Evolutionary conservation across 2,329 filamentous ascomycete genomes (phyloP).

Genomic region (Epichloe typhina): DNA sequence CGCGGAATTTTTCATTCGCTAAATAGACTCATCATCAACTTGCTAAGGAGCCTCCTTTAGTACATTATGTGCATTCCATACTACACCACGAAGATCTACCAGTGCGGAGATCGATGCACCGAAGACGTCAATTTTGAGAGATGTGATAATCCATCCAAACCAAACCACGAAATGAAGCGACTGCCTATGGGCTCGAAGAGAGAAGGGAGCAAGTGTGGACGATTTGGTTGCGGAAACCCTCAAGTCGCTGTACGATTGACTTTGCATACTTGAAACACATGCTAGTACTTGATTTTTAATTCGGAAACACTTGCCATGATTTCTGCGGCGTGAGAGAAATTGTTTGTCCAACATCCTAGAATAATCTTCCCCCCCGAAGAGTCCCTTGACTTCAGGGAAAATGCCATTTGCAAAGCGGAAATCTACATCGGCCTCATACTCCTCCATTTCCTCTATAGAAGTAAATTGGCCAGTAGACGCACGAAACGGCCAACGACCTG

Average conservation of each 20-base stretch:
- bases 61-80: slow-evolving; percentile 2
- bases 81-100: not conserved
- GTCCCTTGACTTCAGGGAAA: not conserved
- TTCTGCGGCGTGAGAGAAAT: not conserved
- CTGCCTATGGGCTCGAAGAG: not conserved
- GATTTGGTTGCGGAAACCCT: not conserved
- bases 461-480: not conserved
- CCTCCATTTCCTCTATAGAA: not conserved
- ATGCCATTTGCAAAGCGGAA: not conserved
- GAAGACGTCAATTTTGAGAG: slow-evolving; percentile 1
- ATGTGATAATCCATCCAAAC: slow-evolving; percentile 1
- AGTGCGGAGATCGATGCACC: slow-evolving; percentile 1
- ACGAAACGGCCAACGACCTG: not conserved
- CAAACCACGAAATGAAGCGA: slow-evolving; percentile 1
- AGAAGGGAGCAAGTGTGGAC: slow-evolving; percentile 2
- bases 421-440: not conserved
- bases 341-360: slow-evolving; percentile 4
- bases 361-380: slow-evolving; percentile 4
- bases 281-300: not conserved
- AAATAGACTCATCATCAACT: no score
- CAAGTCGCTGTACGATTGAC: not conserved
- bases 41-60: no score
- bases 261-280: not conserved
- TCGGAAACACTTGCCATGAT: not conserved
- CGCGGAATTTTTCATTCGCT: no score